Percentiles rank a stretch among this genome's conserved stretches.
Evolutionary conservation across 352 stramenopile species (phyloP).

Genomic region (Blastocystis sp.): DNA sequence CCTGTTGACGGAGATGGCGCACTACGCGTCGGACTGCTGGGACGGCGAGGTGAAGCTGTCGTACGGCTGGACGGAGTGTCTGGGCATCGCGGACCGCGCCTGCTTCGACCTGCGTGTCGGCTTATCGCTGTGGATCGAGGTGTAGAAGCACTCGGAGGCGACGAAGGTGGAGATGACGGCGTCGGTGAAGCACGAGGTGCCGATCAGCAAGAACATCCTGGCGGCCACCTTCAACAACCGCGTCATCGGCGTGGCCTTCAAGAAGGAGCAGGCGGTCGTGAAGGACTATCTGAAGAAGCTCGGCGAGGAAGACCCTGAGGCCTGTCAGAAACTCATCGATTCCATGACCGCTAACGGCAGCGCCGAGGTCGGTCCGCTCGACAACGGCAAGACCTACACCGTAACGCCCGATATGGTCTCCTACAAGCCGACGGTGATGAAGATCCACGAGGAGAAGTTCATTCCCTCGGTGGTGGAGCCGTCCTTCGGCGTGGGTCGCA

Average conservation of each 20-base stretch:
- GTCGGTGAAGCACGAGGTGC: slow-evolving; percentile 73
- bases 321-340: slow-evolving; percentile 1
- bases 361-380: background rate
- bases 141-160: slow-evolving; percentile 64
- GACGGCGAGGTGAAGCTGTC: slow-evolving; percentile 94
- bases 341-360: background rate
- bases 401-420: slow-evolving; percentile 84
- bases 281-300: slow-evolving; percentile 65
- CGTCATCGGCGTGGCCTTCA: slow-evolving; percentile 87
- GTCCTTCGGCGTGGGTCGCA: slow-evolving; percentile 92
- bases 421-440: slow-evolving; percentile 83
- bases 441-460: slow-evolving; percentile 86
- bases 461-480: slow-evolving; percentile 96
- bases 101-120: slow-evolving; percentile 89
- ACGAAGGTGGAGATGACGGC: slow-evolving; percentile 73
- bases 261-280: slow-evolving; percentile 77
- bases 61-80: slow-evolving; percentile 96
- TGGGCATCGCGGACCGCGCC: slow-evolving; percentile 90
- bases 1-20: slow-evolving; percentile 94
- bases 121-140: slow-evolving; percentile 58
- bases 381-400: slow-evolving; percentile 60
- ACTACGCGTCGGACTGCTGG: slow-evolving; percentile 98
- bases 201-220: slow-evolving; percentile 72
- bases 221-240: slow-evolving; percentile 90
- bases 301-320: background rate